Conservation (phyloP, 768 basidiomycete genomes). For the Neoboletus subvelutipes region DNA sequence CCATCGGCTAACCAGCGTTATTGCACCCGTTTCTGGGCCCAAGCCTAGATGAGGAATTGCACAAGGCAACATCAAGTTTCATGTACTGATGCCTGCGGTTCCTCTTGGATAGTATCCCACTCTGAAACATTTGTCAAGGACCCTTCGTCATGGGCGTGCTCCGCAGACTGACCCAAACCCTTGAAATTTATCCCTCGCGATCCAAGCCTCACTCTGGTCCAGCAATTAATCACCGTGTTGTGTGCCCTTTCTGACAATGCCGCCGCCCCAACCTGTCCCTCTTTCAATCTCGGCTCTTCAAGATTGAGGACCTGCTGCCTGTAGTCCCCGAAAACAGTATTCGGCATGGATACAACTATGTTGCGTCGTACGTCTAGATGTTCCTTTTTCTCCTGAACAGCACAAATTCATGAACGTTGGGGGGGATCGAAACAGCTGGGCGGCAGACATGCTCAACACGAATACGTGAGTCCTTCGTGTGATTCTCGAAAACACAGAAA, state of each 20-base stretch:
- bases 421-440: slow-evolving; percentile 52
- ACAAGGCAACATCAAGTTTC: neutral
- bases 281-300: slow-evolving; percentile 18
- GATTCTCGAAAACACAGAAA: neutral
- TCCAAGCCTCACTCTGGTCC: slow-evolving; percentile 49
- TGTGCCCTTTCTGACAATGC: slow-evolving; percentile 10
- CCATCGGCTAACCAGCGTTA: neutral
- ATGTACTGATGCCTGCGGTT: neutral
- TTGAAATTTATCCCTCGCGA: slow-evolving; percentile 59
- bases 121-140: slow-evolving; percentile 1
- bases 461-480: slow-evolving; percentile 54
- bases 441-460: slow-evolving; percentile 78
- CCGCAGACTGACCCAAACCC: slow-evolving; percentile 25
- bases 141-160: slow-evolving; percentile 22
- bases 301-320: slow-evolving; percentile 76
- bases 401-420: neutral
- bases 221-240: slow-evolving; percentile 59
- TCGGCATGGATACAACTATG: slow-evolving; percentile 66
- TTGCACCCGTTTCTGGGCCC: neutral
- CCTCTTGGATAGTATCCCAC: neutral
- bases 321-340: slow-evolving; percentile 60
- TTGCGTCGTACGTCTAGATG: slow-evolving; percentile 51
- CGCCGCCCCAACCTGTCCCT: neutral
- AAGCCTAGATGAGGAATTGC: slow-evolving; percentile 9
- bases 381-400: neutral